Evolutionary conservation across 352 stramenopile genomes (phyloP).

Genomic region (Pythium rhizo-oryzae): DNA sequence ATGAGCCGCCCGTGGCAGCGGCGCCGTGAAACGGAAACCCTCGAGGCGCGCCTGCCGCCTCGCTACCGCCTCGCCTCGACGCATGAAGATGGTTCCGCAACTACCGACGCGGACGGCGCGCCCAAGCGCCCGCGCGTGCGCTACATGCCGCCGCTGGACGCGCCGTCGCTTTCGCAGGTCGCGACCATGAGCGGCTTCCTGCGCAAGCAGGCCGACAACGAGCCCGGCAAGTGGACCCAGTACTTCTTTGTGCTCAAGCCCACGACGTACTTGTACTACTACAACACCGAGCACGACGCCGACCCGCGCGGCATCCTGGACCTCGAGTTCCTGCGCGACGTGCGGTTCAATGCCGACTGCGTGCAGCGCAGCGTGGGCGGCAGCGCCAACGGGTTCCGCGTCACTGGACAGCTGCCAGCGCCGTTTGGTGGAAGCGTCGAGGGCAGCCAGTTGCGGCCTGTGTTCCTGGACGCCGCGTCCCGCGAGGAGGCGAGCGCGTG

Average conservation of each 20-base stretch:
- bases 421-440: conserved; percentile 23
- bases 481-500: conserved; percentile 53
- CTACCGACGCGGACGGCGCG: not conserved
- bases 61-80: not conserved
- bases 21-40: not conserved
- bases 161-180: conserved; percentile 43
- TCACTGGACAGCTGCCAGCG: conserved; percentile 63
- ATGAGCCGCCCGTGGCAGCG: too few relatives aligned
- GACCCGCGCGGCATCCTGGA: conserved; percentile 74
- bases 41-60: not conserved
- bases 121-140: conserved; percentile 56
- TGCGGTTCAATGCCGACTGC: conserved; percentile 78
- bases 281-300: conserved; percentile 42
- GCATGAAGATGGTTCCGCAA: not conserved
- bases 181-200: conserved; percentile 66
- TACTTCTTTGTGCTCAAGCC: conserved; percentile 85
- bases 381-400: conserved; percentile 67
- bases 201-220: conserved; percentile 79
- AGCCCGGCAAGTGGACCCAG: conserved; percentile 72
- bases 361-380: conserved; percentile 70
- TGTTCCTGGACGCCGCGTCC: conserved; percentile 67
- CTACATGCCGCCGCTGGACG: conserved; percentile 56
- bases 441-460: conserved; percentile 46
- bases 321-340: conserved; percentile 74
- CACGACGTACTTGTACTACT: conserved; percentile 85